Conservation (phyloP, 2,329 filamentous ascomycete species). For the Helminthosporium solani region DNA sequence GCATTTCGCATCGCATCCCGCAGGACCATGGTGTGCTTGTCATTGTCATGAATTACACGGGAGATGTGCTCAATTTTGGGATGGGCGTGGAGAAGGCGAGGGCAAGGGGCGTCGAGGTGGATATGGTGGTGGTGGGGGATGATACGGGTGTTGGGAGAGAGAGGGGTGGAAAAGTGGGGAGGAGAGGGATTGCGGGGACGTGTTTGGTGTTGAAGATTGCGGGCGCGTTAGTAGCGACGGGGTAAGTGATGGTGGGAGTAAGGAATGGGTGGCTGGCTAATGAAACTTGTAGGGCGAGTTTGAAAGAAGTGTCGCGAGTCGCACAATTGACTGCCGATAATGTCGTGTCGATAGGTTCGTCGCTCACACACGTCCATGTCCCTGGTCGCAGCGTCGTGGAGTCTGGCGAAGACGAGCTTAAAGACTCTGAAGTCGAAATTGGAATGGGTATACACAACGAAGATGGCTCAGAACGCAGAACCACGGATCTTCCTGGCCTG, state of each 20-base stretch:
- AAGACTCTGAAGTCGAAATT: constrained; percentile 62
- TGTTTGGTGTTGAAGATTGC: constrained; percentile 89
- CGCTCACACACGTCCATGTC: constrained; percentile 88
- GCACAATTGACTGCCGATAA: constrained; percentile 73
- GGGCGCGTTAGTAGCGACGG: constrained; percentile 76
- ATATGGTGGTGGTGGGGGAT: constrained; percentile 91
- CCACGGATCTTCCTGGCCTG: constrained; percentile 44
- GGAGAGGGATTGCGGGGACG: constrained; percentile 87
- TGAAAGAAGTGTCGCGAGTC: constrained; percentile 71
- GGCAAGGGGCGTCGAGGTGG: constrained; percentile 71
- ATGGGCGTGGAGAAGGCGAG: constrained; percentile 91
- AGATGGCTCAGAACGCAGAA: constrained; percentile 47
- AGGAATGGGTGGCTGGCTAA: background rate
- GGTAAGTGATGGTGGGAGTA: constrained; percentile 46
- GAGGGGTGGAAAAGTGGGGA: constrained; percentile 86
- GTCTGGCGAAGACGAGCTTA: constrained; percentile 59
- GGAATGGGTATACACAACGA: constrained; percentile 79
- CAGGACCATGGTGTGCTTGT: constrained; percentile 74
- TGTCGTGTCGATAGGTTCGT: constrained; percentile 81
- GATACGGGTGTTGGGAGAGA: constrained; percentile 84
- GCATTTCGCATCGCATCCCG: constrained; percentile 71
- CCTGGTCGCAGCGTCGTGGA: constrained; percentile 67
- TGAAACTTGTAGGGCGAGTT: constrained; percentile 38
- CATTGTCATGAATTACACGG: constrained; percentile 94
- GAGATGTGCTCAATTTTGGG: constrained; percentile 79